Percentiles rank a stretch among this genome's conserved stretches.
phyloP scores from a whole-genome alignment of 345 rosid genomes.

The Populus simonii region DNA sequence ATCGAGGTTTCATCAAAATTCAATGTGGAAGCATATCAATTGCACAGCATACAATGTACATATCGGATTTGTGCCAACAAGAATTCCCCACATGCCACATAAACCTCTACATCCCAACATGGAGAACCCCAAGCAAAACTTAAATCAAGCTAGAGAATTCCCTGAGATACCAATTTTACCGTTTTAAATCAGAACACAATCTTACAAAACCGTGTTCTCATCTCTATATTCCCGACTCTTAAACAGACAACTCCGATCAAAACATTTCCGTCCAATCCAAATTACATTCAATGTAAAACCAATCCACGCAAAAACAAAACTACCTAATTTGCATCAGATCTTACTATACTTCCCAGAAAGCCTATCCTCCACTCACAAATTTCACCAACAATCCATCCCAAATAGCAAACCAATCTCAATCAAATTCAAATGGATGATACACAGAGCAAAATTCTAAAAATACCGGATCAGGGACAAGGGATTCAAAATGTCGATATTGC shows the following conservation, averaged over 20 bases:
- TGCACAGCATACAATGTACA: not conserved
- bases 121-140: not conserved
- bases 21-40: not conserved
- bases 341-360: not conserved
- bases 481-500: constrained; percentile 85
- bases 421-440: not conserved
- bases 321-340: not conserved
- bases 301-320: not conserved
- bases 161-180: not conserved
- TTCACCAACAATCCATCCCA: not conserved
- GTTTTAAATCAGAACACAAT: not conserved
- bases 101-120: not conserved
- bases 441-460: not conserved
- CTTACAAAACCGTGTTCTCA: not conserved
- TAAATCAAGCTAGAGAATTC: constrained; percentile 1
- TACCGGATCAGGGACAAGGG: constrained; percentile 77
- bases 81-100: not conserved
- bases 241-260: not conserved
- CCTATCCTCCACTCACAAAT: not conserved
- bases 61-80: not conserved
- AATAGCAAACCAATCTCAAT: not conserved
- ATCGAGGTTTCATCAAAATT: not conserved
- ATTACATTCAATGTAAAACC: not conserved
- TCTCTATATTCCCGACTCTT: not conserved
- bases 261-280: not conserved